Percentiles rank a stretch among this genome's conserved stretches.
Conservation (phyloP, 83 land plant species). For the Picea engelmannii region DNA sequence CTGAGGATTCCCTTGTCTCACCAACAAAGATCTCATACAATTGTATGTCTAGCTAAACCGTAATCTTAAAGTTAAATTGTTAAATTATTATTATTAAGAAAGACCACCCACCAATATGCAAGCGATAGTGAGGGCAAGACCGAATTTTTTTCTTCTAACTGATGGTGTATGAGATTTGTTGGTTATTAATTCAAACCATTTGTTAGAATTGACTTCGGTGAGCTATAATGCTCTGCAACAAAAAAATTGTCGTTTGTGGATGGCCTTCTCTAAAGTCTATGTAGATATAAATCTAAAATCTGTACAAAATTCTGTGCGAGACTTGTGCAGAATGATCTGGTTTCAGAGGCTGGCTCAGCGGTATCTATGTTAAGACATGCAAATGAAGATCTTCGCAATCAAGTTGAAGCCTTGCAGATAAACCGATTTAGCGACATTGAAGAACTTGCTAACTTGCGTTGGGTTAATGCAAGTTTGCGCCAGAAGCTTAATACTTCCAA, state of each 20-base stretch:
- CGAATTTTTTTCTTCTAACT: neutral
- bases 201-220: neutral
- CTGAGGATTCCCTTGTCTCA: too few species aligned
- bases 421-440: slow-evolving; percentile 84
- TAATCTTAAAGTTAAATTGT: too few species aligned
- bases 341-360: slow-evolving; percentile 60
- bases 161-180: neutral
- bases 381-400: slow-evolving; percentile 74
- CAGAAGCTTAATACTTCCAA: slow-evolving; percentile 51
- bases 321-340: slow-evolving; percentile 54
- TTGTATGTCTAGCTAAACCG: too few species aligned
- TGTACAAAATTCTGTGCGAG: neutral
- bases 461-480: slow-evolving; percentile 87
- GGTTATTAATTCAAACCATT: neutral
- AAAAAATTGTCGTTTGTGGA: too few species aligned
- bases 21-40: too few species aligned
- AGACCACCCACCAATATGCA: too few species aligned
- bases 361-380: slow-evolving; percentile 60
- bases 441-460: slow-evolving; percentile 84
- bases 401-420: slow-evolving; percentile 87
- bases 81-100: too few species aligned
- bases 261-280: too few species aligned
- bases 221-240: too few species aligned
- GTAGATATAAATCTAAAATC: too few species aligned
- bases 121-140: too few species aligned